phyloP scores from a whole-genome alignment of 2,329 filamentous ascomycete genomes.

The Penicillium sumatraense region DNA sequence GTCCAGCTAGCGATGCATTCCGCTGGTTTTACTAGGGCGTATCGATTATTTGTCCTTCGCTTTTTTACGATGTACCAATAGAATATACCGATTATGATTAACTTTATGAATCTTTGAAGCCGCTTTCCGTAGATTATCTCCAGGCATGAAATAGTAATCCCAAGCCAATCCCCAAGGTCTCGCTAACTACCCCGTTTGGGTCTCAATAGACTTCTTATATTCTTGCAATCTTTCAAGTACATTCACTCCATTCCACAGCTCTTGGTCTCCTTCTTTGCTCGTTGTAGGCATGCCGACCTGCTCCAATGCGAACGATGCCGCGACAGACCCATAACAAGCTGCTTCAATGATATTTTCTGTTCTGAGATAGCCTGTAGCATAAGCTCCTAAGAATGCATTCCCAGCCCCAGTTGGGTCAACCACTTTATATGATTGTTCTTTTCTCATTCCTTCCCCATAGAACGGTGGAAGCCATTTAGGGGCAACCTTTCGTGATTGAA shows the following conservation, averaged over 20 bases:
- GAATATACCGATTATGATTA: background rate
- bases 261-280: background rate
- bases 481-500: constrained; percentile 12
- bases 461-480: constrained; percentile 37
- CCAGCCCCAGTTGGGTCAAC: constrained; percentile 44
- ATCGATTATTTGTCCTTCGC: constrained; percentile 22
- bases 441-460: constrained; percentile 8
- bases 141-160: background rate
- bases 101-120: background rate
- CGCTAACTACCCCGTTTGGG: background rate
- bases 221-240: constrained; percentile 19
- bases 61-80: background rate
- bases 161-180: background rate
- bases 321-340: constrained; percentile 37
- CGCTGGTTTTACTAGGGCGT: constrained; percentile 53
- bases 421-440: constrained; percentile 17
- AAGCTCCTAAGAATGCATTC: constrained; percentile 43
- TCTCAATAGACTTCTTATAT: constrained; percentile 19
- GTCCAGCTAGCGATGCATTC: constrained; percentile 55
- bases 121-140: background rate
- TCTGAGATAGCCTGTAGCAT: constrained; percentile 30
- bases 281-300: constrained; percentile 35
- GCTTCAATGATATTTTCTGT: constrained; percentile 27
- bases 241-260: constrained; percentile 25
- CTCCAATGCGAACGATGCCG: constrained; percentile 37